These are phyloP conservation scores for Zopfia rhizophila DNA, from an alignment of 2,329 filamentous ascomycete species.

Conservation along the genomic window DNA sequence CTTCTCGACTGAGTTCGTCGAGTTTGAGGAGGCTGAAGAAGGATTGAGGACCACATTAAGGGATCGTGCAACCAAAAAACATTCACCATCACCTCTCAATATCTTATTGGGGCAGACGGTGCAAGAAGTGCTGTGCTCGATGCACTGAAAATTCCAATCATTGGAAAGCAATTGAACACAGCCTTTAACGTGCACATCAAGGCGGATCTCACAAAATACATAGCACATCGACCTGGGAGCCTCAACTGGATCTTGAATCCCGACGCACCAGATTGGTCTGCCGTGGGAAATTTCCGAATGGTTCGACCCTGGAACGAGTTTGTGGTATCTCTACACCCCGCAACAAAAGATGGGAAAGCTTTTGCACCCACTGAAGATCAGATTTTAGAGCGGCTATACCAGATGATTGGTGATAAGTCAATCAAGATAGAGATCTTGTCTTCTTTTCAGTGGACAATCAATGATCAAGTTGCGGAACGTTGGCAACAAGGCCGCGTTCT, in stretches of 20 bases:
- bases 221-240: slow-evolving; percentile 65
- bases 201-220: slow-evolving; percentile 61
- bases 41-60: no score
- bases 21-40: no score
- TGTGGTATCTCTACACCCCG: slow-evolving; percentile 37
- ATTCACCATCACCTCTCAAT: slow-evolving; percentile 63
- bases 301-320: slow-evolving; percentile 72
- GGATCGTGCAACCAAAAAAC: no score
- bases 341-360: no score
- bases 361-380: slow-evolving; percentile 31
- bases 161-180: slow-evolving; percentile 57
- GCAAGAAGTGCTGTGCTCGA: slow-evolving; percentile 58
- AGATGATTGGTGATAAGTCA: slow-evolving; percentile 8
- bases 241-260: slow-evolving; percentile 71
- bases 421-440: slow-evolving; percentile 4
- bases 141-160: slow-evolving; percentile 59
- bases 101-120: slow-evolving; percentile 69
- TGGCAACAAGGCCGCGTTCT: slow-evolving; percentile 1
- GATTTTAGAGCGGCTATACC: not conserved
- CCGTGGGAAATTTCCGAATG: slow-evolving; percentile 62
- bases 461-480: slow-evolving; percentile 20
- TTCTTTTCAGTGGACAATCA: slow-evolving; percentile 21
- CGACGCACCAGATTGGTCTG: slow-evolving; percentile 62
- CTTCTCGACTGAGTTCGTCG: no score
- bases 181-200: slow-evolving; percentile 62